Percentiles rank a stretch among this genome's conserved stretches.
phyloP scores from a whole-genome alignment of 139 green algal genomes.

The Closterium sp. region DNA sequence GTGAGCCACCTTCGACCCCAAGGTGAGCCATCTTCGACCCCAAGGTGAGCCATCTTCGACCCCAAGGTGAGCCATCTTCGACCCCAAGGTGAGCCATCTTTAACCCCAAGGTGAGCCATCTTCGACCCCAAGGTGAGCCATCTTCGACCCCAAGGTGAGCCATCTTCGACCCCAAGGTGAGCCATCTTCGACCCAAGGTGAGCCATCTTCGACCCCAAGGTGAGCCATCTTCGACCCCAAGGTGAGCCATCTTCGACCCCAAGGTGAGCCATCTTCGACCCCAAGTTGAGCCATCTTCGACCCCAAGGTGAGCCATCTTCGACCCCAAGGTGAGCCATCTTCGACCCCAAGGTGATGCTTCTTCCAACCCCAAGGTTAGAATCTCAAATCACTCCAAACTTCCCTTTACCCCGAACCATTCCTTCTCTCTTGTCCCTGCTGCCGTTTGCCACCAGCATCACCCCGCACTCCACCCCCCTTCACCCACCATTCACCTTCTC shows the following conservation, averaged over 20 bases:
- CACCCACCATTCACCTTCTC: not conserved
- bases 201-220: constrained; percentile 46
- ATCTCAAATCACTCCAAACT: too few relatives aligned
- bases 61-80: constrained; percentile 46
- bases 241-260: constrained; percentile 46
- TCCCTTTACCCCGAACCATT: too few relatives aligned
- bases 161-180: constrained; percentile 46
- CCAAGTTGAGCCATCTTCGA: constrained; percentile 48
- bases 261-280: constrained; percentile 50
- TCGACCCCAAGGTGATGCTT: constrained; percentile 22
- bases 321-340: constrained; percentile 45
- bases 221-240: constrained; percentile 46
- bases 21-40: constrained; percentile 49
- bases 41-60: constrained; percentile 48
- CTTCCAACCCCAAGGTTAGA: too few relatives aligned
- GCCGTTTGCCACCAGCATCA: not conserved
- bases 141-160: constrained; percentile 49
- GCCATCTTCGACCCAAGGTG: too few relatives aligned
- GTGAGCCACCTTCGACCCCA: constrained; percentile 44
- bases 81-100: too few relatives aligned
- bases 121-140: constrained; percentile 46
- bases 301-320: constrained; percentile 42
- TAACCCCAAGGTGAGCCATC: too few relatives aligned
- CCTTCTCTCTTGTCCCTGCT: too few relatives aligned
- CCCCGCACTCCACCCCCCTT: not conserved